phyloP scores from a whole-genome alignment of 208 protist genomes.

The Herpetomonas samuelpessoai region DNA sequence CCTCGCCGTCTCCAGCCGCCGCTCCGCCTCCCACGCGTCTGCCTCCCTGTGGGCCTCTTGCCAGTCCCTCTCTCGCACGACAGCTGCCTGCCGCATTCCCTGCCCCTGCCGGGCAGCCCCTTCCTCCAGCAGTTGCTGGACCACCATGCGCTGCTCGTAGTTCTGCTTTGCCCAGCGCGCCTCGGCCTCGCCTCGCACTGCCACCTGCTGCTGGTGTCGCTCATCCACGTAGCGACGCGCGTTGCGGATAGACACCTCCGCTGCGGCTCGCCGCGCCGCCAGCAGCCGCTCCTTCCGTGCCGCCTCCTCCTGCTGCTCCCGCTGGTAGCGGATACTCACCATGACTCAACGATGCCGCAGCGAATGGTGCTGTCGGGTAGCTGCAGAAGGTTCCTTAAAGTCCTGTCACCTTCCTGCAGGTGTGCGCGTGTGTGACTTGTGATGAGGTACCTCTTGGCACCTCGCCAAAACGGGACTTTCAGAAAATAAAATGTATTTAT shows the following conservation, averaged over 20 bases:
- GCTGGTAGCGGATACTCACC: conserved; percentile 55
- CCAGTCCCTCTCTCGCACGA: conserved; percentile 2
- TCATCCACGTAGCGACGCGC: conserved; percentile 44
- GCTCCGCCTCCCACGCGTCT: conserved; percentile 56
- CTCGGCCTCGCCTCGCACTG: conserved; percentile 26
- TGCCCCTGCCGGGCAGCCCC: conserved; percentile 20
- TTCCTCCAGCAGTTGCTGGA: conserved; percentile 30
- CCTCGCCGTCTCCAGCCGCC: conserved; percentile 36
- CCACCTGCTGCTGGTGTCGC: conserved; percentile 33
- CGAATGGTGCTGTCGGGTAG: background rate
- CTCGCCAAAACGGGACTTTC: no score
- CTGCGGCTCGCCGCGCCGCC: conserved; percentile 40
- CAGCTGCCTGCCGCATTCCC: conserved; percentile 28
- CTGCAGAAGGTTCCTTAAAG: background rate
- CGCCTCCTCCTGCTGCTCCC: conserved; percentile 44
- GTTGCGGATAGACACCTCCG: conserved; percentile 32
- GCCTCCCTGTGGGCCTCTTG: conserved; percentile 26
- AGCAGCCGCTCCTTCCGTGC: conserved; percentile 47
- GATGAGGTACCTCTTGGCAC: no score
- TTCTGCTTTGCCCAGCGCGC: conserved; percentile 34
- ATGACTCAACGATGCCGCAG: no score
- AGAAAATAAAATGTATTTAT: no score
- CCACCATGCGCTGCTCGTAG: conserved; percentile 14
- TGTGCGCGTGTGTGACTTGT: no score
- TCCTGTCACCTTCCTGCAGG: background rate